Evolutionary conservation across 176 grass and related monocot species (phyloP).

Genomic region (Phyllostachys edulis): DNA sequence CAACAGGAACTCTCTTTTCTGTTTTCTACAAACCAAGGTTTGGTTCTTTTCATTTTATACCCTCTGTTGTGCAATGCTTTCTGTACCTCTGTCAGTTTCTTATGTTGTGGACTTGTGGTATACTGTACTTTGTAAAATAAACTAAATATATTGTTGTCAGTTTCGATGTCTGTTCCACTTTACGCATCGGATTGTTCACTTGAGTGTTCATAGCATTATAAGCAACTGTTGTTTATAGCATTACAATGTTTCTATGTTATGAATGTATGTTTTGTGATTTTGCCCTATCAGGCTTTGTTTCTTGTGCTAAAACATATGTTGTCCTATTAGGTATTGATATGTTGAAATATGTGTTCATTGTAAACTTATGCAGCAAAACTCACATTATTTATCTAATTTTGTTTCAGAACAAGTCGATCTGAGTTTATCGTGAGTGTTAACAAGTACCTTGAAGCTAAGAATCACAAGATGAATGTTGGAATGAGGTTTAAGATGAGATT

Average conservation of each 20-base stretch:
- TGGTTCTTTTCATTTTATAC: background rate
- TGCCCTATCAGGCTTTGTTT: background rate
- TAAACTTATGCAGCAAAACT: slow-evolving; percentile 13
- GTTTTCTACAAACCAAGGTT: slow-evolving; percentile 97
- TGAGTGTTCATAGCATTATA: background rate
- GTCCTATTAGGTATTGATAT: background rate
- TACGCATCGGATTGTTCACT: background rate
- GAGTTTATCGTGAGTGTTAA: slow-evolving; percentile 72
- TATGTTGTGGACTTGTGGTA: background rate
- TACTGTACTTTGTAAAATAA: background rate
- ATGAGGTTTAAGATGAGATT: slow-evolving; percentile 92
- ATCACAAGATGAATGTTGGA: slow-evolving; percentile 63
- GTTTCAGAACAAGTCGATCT: slow-evolving; percentile 67
- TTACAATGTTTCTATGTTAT: background rate
- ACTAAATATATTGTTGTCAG: background rate
- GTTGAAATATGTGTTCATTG: background rate
- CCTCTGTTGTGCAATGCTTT: background rate
- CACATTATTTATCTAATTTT: slow-evolving; percentile 20
- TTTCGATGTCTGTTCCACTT: slow-evolving; percentile 19
- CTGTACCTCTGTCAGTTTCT: background rate
- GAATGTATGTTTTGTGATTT: background rate
- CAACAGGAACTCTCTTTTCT: slow-evolving; percentile 69
- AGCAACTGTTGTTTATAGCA: background rate
- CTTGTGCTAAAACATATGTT: slow-evolving; percentile 4
- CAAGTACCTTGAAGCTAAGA: slow-evolving; percentile 84